Base-by-base conservation (phyloP, 1,139 yeast genomes). In the Candida frijolesensis region DNA sequence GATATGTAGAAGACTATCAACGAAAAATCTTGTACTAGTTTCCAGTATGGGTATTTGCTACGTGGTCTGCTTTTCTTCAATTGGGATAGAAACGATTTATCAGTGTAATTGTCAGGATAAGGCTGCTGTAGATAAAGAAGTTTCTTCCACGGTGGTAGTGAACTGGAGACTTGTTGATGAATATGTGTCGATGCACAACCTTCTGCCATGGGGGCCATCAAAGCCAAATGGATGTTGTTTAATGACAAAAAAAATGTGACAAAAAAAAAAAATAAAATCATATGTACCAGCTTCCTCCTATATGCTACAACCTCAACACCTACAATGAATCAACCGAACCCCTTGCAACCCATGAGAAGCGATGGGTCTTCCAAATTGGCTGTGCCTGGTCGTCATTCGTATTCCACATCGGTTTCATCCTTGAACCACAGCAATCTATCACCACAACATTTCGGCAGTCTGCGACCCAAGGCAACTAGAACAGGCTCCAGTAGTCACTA, bases 21-120 rank as follows among this genome's bases (percentile, higher is more conserved):
- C 1, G 88, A 74, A 56, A 89, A 85, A 63, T 89, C 96, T n/a
- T 76, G 74, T 6, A 80, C 78, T 15, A 90, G 71, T 44, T 84
- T 79, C 71, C 77, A 71, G 59, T 81, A 86, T 0, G 89, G 79
- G 64, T 90, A 85, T 53, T 79, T 77, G 35, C 82, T 81, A 37
- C 89, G 94, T 11, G 91, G 85, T 33, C 90, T 76, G 68, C 90
- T 90, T 45, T 95, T 74, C 58, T 85, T 83, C 57, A 92, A 76
- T 63, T 87, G 96, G 3, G 91, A 83, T 15, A 91, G 71, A 63
- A 94, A 94, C 8, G 92, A 81, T 9, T 72, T 69, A 62, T 91
- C 96, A 1, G 96, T 94, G 68, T 89, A 89, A 66, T 91, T 94
- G 65, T 94, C 99, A 0, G 96, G 96, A 62, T 85, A 92, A 12